Conservation (phyloP, 192 early-diverging fungal genomes). For the Entomortierella lignicola region DNA sequence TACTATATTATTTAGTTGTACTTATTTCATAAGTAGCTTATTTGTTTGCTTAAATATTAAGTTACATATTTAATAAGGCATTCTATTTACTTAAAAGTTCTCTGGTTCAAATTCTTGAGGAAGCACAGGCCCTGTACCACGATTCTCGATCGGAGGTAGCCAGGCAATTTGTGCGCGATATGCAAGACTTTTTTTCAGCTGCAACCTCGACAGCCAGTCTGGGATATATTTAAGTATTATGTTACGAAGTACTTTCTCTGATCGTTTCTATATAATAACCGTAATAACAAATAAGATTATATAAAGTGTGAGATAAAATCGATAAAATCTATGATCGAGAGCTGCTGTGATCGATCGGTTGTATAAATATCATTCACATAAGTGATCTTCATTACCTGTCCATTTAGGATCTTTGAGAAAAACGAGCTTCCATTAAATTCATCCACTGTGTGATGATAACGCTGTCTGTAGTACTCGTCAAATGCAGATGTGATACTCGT, state of each 20-base stretch:
- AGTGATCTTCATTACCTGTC: too few species aligned
- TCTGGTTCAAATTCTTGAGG: neutral
- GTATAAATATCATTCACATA: too few species aligned
- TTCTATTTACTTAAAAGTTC: too few species aligned
- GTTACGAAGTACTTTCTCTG: neutral
- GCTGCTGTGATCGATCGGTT: too few species aligned
- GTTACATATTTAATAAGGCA: too few species aligned
- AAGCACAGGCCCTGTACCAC: neutral
- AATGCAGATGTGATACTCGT: constrained; percentile 13
- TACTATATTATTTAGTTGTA: too few species aligned
- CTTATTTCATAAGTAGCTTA: too few species aligned
- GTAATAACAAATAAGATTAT: neutral
- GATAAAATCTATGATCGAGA: too few species aligned
- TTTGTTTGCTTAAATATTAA: too few species aligned
- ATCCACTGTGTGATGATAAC: constrained; percentile 1
- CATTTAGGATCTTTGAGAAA: neutral
- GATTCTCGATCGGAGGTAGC: neutral
- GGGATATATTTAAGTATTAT: neutral
- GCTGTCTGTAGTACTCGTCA: constrained; percentile 9
- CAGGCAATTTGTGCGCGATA: neutral
- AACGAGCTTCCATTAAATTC: neutral
- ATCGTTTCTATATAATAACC: neutral
- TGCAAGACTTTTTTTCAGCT: neutral
- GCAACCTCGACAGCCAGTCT: neutral
- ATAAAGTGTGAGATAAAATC: neutral